Conservation (phyloP, 2,329 filamentous ascomycete genomes). For the Ascomycota sp. region DNA sequence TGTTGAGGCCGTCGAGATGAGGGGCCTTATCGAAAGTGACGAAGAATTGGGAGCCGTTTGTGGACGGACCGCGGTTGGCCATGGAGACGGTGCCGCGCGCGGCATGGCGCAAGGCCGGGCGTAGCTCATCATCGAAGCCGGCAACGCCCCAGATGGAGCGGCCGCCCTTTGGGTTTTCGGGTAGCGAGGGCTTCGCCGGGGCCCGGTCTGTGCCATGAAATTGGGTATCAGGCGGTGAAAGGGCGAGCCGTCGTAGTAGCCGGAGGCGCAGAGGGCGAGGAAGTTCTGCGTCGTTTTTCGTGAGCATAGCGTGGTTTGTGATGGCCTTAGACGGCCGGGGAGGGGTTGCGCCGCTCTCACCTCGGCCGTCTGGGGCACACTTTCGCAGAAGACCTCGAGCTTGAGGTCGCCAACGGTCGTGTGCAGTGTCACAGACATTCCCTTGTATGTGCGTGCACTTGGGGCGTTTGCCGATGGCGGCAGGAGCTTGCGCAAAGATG, state of each 20-base stretch:
- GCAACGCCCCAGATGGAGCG: constrained; percentile 51
- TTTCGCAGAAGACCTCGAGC: constrained; percentile 89
- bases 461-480: no score
- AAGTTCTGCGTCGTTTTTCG: constrained; percentile 42
- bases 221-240: constrained; percentile 63
- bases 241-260: constrained; percentile 54
- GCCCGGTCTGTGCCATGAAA: constrained; percentile 70
- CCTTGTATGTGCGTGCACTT: not conserved
- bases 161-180: constrained; percentile 43
- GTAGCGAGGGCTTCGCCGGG: constrained; percentile 28
- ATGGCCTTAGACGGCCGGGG: not conserved
- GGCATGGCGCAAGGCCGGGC: constrained; percentile 46
- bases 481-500: no score
- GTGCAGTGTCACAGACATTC: constrained; percentile 56
- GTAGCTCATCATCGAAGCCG: constrained; percentile 61
- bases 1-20: constrained; percentile 69
- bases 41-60: constrained; percentile 69
- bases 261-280: constrained; percentile 63
- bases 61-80: constrained; percentile 57
- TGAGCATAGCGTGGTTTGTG: no score
- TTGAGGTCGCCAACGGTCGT: constrained; percentile 83
- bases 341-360: constrained; percentile 17
- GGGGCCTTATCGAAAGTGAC: constrained; percentile 57
- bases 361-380: constrained; percentile 80
- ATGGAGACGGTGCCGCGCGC: constrained; percentile 52